These are phyloP conservation scores for Peniophora sp. DNA, from an alignment of 1,284 basidiomycete species.

Conservation along the genomic window DNA sequence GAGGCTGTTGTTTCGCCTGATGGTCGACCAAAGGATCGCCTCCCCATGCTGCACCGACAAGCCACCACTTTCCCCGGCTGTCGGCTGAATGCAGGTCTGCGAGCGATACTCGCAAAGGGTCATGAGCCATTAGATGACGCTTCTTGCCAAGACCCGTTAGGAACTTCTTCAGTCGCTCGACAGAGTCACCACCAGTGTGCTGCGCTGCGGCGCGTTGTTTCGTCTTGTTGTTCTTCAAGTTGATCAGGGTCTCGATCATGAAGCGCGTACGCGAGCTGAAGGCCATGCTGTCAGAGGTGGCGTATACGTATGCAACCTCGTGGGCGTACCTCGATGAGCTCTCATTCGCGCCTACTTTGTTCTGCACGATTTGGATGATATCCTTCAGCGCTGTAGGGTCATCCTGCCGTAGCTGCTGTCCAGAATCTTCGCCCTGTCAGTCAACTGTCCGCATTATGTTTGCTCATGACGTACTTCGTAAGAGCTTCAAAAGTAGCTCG, in stretches of 20 bases:
- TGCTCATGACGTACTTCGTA: conserved; percentile 59
- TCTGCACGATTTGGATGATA: conserved; percentile 79
- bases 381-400: conserved; percentile 81
- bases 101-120: conserved; percentile 78
- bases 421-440: conserved; percentile 51
- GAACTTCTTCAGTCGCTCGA: conserved; percentile 82
- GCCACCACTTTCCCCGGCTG: conserved; percentile 96
- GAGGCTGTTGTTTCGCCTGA: conserved; percentile 27
- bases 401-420: conserved; percentile 81
- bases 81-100: conserved; percentile 82
- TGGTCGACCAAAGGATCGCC: conserved; percentile 83
- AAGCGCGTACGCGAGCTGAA: conserved; percentile 77
- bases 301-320: background rate
- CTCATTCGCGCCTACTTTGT: conserved; percentile 53
- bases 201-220: conserved; percentile 51
- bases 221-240: conserved; percentile 86
- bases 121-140: conserved; percentile 71
- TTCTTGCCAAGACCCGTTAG: conserved; percentile 70
- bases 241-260: conserved; percentile 87
- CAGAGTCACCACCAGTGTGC: conserved; percentile 63
- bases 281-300: background rate
- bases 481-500: conserved; percentile 82
- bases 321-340: conserved; percentile 48
- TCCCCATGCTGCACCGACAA: conserved; percentile 94
- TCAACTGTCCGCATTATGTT: background rate